phyloP scores from a whole-genome alignment of 2,329 filamentous ascomycete genomes.

The Neofusicoccum laricinum region DNA sequence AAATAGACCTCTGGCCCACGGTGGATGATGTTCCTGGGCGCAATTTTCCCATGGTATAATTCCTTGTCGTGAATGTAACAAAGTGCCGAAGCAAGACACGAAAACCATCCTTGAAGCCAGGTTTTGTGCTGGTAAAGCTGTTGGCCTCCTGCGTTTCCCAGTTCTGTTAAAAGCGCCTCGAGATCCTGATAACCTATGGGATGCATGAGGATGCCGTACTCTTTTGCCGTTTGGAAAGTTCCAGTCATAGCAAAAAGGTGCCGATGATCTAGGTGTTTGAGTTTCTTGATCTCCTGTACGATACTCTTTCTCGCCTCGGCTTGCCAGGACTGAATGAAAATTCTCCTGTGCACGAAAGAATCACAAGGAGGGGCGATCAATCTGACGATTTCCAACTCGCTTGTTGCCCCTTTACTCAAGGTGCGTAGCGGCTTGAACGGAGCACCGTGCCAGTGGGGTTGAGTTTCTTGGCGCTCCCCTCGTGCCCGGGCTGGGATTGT shows the following conservation, averaged over 20 bases:
- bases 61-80: slow-evolving; percentile 3
- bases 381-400: neutral
- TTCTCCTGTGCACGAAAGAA: neutral
- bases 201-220: neutral
- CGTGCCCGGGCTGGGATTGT: neutral
- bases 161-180: neutral
- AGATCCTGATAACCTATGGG: neutral
- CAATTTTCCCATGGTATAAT: neutral
- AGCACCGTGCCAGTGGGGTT: neutral
- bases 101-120: slow-evolving; percentile 10
- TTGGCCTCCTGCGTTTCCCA: neutral
- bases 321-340: neutral
- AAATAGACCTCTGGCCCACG: slow-evolving; percentile 7
- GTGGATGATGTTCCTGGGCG: slow-evolving; percentile 13
- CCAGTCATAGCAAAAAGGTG: neutral
- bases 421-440: neutral
- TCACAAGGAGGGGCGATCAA: neutral
- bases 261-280: neutral
- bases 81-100: neutral
- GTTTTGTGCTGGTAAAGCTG: neutral
- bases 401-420: neutral
- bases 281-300: neutral
- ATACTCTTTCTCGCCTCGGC: neutral
- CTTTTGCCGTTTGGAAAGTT: neutral
- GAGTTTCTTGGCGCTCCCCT: neutral